A percentile compares a stretch with the other conserved stretches of the same genome.
Conservation (phyloP, 306 rosid genomes). For the Fagus sylvatica region DNA sequence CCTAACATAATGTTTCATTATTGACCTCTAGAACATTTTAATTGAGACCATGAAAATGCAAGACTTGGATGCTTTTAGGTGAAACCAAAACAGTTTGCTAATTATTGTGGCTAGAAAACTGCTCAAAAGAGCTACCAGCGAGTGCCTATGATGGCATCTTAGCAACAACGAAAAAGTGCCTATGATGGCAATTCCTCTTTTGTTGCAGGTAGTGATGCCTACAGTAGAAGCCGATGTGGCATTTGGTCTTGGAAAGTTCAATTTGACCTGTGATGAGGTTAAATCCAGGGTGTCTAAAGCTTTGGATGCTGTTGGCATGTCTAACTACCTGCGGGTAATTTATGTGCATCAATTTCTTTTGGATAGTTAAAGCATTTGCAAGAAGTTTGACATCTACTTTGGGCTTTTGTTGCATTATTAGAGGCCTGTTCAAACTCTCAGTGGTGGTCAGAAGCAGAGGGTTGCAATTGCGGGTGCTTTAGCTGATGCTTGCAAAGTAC, state of each 20-base stretch:
- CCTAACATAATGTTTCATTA: neutral
- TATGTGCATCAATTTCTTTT: conserved; percentile 5
- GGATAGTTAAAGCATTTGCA: conserved; percentile 8
- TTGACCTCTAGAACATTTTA: neutral
- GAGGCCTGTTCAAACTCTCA: conserved; percentile 88
- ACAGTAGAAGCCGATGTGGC: conserved; percentile 88
- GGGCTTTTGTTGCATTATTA: conserved; percentile 34
- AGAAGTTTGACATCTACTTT: neutral
- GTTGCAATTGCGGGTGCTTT: conserved; percentile 92
- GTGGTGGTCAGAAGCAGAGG: conserved; percentile 95
- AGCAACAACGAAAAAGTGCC: neutral
- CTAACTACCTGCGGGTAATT: conserved; percentile 68
- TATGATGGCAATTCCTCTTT: conserved; percentile 4
- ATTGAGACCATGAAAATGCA: neutral
- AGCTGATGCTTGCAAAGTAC: conserved; percentile 84
- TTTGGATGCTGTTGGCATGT: conserved; percentile 65
- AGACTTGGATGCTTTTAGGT: conserved; percentile 3
- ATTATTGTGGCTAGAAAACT: conserved; percentile 1
- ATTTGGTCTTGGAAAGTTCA: conserved; percentile 83
- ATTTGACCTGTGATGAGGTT: conserved; percentile 60
- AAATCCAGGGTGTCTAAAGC: conserved; percentile 66
- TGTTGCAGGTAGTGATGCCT: conserved; percentile 81
- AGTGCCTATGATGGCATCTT: neutral
- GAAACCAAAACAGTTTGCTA: neutral
- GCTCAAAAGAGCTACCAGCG: neutral